These are phyloP conservation scores for Fistulinella staudtii DNA, from an alignment of 1,284 basidiomycete genomes.

Conservation along the genomic window DNA sequence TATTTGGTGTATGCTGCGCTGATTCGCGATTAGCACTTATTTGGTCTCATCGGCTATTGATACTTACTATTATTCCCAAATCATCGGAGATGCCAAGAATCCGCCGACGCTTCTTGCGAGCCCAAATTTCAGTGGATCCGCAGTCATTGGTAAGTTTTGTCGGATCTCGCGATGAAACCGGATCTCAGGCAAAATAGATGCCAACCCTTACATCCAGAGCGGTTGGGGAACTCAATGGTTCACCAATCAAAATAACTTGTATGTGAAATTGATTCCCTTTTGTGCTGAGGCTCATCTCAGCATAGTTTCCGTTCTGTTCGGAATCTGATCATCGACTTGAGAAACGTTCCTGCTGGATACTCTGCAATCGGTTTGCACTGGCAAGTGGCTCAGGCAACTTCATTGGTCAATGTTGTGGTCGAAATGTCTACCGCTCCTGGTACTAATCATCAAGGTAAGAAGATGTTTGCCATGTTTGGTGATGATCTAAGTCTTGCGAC, in stretches of 20 bases:
- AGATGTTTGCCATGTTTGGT: background rate
- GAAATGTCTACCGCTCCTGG: slow-evolving; percentile 43
- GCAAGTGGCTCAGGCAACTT: slow-evolving; percentile 77
- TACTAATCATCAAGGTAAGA: slow-evolving; percentile 43
- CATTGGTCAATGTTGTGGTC: slow-evolving; percentile 53
- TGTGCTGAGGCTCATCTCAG: slow-evolving; percentile 1
- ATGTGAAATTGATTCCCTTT: background rate
- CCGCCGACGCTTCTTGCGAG: slow-evolving; percentile 47
- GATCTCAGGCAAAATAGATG: slow-evolving; percentile 31
- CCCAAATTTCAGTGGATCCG: slow-evolving; percentile 45
- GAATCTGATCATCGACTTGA: slow-evolving; percentile 48
- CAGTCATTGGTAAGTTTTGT: slow-evolving; percentile 43
- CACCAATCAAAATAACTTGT: slow-evolving; percentile 51
- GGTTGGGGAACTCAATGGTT: slow-evolving; percentile 42
- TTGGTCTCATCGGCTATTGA: slow-evolving; percentile 46
- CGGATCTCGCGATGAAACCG: background rate
- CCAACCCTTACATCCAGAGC: slow-evolving; percentile 42
- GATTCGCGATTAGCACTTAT: slow-evolving; percentile 35
- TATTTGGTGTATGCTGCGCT: background rate
- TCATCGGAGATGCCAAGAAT: slow-evolving; percentile 46
- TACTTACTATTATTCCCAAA: slow-evolving; percentile 50
- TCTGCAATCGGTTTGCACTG: slow-evolving; percentile 67
- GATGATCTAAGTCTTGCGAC: background rate
- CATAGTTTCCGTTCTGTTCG: slow-evolving; percentile 42
- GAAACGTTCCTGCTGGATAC: slow-evolving; percentile 45